phyloP scores from a whole-genome alignment of 352 stramenopile genomes.

The Phytophthora podocarpi region DNA sequence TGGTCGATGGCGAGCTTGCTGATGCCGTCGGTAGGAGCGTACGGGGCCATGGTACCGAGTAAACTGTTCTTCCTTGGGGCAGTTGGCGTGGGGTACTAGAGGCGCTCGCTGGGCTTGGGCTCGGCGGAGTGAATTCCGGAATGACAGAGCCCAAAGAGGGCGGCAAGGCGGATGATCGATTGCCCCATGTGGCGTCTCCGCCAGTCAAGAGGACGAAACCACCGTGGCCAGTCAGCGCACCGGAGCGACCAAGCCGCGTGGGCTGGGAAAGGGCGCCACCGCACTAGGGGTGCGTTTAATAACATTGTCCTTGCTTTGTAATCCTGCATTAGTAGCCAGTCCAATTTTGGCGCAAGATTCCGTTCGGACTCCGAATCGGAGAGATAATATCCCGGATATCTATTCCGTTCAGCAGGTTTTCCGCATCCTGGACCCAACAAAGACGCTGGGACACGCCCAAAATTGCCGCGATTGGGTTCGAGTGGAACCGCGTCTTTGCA shows the following conservation, averaged over 20 bases:
- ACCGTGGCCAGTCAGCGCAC: conserved; percentile 34
- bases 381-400: too few relatives aligned
- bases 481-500: conserved; percentile 23
- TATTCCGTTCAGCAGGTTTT: not conserved
- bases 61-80: conserved; percentile 37
- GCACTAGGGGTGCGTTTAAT: conserved; percentile 26
- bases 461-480: too few relatives aligned
- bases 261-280: conserved; percentile 34
- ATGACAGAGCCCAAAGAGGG: conserved; percentile 37
- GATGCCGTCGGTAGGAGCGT: conserved; percentile 80
- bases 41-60: conserved; percentile 75
- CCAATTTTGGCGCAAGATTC: not conserved
- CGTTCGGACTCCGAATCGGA: too few relatives aligned
- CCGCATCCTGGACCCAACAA: too few relatives aligned
- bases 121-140: conserved; percentile 81
- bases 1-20: conserved; percentile 88
- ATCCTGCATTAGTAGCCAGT: conserved; percentile 28
- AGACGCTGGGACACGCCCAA: too few relatives aligned
- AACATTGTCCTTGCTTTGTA: conserved; percentile 8
- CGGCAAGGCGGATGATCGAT: not conserved
- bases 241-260: not conserved
- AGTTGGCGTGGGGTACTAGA: conserved; percentile 28
- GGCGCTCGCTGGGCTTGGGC: conserved; percentile 44
- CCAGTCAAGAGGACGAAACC: conserved; percentile 41
- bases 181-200: conserved; percentile 26